A percentile compares a stretch with the other conserved stretches of the same genome.
Evolutionary conservation across 257 asterid species (phyloP).

Genomic region (Lantana camara): DNA sequence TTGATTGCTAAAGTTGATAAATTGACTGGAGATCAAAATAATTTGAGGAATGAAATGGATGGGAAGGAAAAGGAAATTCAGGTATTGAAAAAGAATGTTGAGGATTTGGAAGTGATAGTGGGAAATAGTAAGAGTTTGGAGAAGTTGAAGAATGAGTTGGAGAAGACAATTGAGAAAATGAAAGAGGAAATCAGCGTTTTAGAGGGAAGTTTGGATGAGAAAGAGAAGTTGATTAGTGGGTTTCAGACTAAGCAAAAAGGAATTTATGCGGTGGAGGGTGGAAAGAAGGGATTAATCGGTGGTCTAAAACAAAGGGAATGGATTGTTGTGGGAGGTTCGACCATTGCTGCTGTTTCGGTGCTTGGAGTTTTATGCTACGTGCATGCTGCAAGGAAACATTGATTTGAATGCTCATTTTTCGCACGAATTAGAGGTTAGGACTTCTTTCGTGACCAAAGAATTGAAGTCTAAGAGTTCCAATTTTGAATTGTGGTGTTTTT

Average conservation of each 20-base stretch:
- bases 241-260: constrained; percentile 42
- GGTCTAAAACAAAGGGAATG: constrained; percentile 38
- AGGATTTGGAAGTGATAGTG: constrained; percentile 43
- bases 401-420: constrained; percentile 23
- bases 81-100: constrained; percentile 41
- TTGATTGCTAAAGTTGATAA: constrained; percentile 41
- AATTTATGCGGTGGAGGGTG: constrained; percentile 33
- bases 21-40: constrained; percentile 32
- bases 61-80: constrained; percentile 49
- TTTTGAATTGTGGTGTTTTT: constrained; percentile 42
- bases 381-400: constrained; percentile 39
- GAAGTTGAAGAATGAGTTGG: constrained; percentile 39
- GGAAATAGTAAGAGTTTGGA: constrained; percentile 40
- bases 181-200: constrained; percentile 39
- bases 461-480: constrained; percentile 29
- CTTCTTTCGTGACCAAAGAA: constrained; percentile 28
- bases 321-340: constrained; percentile 50
- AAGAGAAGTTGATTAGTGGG: constrained; percentile 46
- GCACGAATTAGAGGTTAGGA: constrained; percentile 31
- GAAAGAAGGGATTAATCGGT: constrained; percentile 33
- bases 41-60: constrained; percentile 42
- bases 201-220: constrained; percentile 53
- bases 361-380: constrained; percentile 48
- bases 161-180: constrained; percentile 43
- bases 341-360: constrained; percentile 49